phyloP scores from a whole-genome alignment of 2,329 filamentous ascomycete genomes.

The Polychaeton citri region DNA sequence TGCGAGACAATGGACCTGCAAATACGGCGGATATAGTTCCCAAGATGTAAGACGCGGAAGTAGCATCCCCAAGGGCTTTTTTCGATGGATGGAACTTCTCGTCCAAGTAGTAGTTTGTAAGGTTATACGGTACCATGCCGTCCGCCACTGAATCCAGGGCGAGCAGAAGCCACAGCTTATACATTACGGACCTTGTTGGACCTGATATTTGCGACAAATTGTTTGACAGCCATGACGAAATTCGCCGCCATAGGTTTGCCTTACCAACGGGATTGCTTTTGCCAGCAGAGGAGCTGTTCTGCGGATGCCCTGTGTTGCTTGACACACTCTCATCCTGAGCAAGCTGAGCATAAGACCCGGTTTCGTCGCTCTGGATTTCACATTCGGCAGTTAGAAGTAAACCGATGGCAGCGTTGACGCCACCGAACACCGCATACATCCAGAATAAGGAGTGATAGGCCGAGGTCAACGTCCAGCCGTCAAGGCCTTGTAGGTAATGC shows the following conservation, averaged over 20 bases:
- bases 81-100: constrained; percentile 41
- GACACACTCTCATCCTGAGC: constrained; percentile 12
- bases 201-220: constrained; percentile 42
- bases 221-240: constrained; percentile 20
- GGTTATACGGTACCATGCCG: constrained; percentile 45
- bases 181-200: constrained; percentile 40
- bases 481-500: constrained; percentile 28
- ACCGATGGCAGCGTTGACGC: constrained; percentile 25
- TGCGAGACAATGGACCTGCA: constrained; percentile 52
- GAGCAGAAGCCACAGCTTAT: constrained; percentile 54
- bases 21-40: constrained; percentile 30
- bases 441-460: constrained; percentile 29
- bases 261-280: not conserved
- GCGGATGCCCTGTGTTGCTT: not conserved
- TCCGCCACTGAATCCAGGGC: constrained; percentile 56
- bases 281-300: too few relatives aligned
- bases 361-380: constrained; percentile 35
- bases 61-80: constrained; percentile 40
- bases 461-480: constrained; percentile 24
- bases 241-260: not conserved
- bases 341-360: constrained; percentile 22
- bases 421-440: constrained; percentile 28
- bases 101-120: constrained; percentile 45
- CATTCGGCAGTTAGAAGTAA: constrained; percentile 26
- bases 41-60: constrained; percentile 34